phyloP scores from a whole-genome alignment of 2,329 filamentous ascomycete genomes.

The Fusarium ramigenum region DNA sequence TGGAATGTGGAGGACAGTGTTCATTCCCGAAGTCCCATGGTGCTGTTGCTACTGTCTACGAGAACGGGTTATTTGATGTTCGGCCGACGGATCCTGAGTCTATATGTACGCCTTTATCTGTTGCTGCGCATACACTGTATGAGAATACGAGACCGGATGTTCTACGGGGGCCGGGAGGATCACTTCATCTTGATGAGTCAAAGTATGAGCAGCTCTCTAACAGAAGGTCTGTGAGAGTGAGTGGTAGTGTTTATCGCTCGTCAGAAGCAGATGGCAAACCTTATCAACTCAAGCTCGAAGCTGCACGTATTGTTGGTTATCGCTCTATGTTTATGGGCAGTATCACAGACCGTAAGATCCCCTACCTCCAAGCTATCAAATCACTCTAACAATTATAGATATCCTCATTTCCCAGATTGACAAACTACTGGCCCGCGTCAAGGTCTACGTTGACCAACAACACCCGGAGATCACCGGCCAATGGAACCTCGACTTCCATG shows the following conservation, averaged over 20 bases:
- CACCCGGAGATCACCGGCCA: conserved; percentile 24
- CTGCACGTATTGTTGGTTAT: conserved; percentile 31
- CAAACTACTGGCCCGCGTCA: conserved; percentile 9
- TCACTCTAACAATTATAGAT: neutral
- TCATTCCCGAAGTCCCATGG: conserved; percentile 57
- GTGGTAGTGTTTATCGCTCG: conserved; percentile 9
- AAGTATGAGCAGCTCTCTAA: conserved; percentile 30
- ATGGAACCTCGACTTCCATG: conserved; percentile 50
- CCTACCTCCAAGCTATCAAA: accelerated
- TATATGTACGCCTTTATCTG: conserved; percentile 57
- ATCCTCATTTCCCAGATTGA: conserved; percentile 36
- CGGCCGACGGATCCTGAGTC: conserved; percentile 50
- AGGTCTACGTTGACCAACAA: conserved; percentile 30
- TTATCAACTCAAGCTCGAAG: conserved; percentile 40
- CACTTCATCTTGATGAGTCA: conserved; percentile 52
- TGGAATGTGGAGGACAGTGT: conserved; percentile 62
- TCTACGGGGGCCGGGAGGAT: conserved; percentile 59
- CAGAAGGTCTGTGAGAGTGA: conserved; percentile 24
- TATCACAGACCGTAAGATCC: conserved; percentile 35
- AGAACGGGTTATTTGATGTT: conserved; percentile 57
- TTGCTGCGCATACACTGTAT: conserved; percentile 64
- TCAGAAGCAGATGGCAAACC: conserved; percentile 8
- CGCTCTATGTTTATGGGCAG: conserved; percentile 38
- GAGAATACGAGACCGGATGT: conserved; percentile 64
- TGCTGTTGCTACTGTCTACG: conserved; percentile 53